Evolutionary conservation across 116 monocot genomes (phyloP), one percentile per base, ranked within the genome.

Genomic region (Iris pallida): DNA sequence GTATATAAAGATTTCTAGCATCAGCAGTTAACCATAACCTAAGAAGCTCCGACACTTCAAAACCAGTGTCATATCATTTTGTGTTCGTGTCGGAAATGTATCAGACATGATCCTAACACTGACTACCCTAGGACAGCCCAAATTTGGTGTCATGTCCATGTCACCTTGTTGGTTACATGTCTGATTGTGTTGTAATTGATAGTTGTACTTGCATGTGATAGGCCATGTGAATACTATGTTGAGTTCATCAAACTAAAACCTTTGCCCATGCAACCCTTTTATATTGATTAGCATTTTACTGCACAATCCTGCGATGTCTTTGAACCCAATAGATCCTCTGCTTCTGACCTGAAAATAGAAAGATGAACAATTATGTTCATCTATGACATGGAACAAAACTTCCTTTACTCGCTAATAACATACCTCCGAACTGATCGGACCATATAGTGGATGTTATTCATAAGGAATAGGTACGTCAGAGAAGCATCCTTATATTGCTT

Each of bases 391-490:
- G 15, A 56, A 58, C 17, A 42, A 1, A 5, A 2, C 7, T 30
- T 51, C 49, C 13, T 51, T 55, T 48, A 48, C 10, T 43, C 48
- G 19, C 43, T 43, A 52, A 49, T 16, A 68, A 55, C 77, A 65
- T 75, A 93, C 93, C 84, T 95, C 12, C 95, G 84, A 8, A 95
- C 95, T 45, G 95, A 95, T 95, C 83, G 82, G 69, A 95, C 91
- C 71, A 95, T 91, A 58, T 95, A 91, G 61, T 95, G 91, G 64
- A 95, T 84, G 75, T 95, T 95, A 71, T 95, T 95, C 95, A 95
- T 95, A 72, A 95, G 82, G 70, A 95, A 95, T 60, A 95, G 68
- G 67, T 80, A 55, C 20, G 84, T 86, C 71, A 95, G 61, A 55
- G 95, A 79, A 63, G 83, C 88, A 79, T 95, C 95, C 70, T 79